phyloP scores from a whole-genome alignment of 2,329 filamentous ascomycete species.

The Cercospora beticola region DNA sequence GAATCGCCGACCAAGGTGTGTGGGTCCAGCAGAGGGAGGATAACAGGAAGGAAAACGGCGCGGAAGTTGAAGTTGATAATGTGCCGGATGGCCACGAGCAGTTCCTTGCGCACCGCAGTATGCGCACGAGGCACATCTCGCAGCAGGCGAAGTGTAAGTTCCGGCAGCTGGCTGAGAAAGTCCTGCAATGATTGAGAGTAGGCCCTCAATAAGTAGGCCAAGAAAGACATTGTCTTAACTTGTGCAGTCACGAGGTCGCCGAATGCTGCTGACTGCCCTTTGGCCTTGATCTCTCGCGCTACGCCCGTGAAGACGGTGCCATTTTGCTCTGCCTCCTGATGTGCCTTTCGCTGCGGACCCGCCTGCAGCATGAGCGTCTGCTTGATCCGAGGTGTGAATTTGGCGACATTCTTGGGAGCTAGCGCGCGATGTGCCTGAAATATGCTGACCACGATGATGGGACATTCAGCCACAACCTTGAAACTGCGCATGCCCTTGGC shows the following conservation, averaged over 20 bases:
- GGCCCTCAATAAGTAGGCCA: slow-evolving; percentile 86
- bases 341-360: slow-evolving; percentile 87
- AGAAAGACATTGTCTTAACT: slow-evolving; percentile 98
- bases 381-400: slow-evolving; percentile 93
- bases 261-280: slow-evolving; percentile 67
- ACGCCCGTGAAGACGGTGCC: slow-evolving; percentile 88
- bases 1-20: slow-evolving; percentile 93
- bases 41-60: slow-evolving; percentile 90
- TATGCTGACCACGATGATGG: slow-evolving; percentile 97
- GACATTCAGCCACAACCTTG: slow-evolving; percentile 95
- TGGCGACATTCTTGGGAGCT: slow-evolving; percentile 80
- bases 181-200: slow-evolving; percentile 85
- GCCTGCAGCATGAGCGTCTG: slow-evolving; percentile 84
- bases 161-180: slow-evolving; percentile 80
- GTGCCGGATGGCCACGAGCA: slow-evolving; percentile 93
- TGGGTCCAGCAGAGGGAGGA: slow-evolving; percentile 92
- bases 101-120: slow-evolving; percentile 87
- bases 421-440: slow-evolving; percentile 87
- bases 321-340: slow-evolving; percentile 75
- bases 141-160: slow-evolving; percentile 84
- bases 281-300: slow-evolving; percentile 88
- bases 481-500: slow-evolving; percentile 97
- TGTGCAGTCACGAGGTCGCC: slow-evolving; percentile 97
- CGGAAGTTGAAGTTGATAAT: slow-evolving; percentile 99
- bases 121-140: slow-evolving; percentile 95